Conservation (phyloP, 2,329 filamentous ascomycete species). For the Colletotrichum gigasporum region DNA sequence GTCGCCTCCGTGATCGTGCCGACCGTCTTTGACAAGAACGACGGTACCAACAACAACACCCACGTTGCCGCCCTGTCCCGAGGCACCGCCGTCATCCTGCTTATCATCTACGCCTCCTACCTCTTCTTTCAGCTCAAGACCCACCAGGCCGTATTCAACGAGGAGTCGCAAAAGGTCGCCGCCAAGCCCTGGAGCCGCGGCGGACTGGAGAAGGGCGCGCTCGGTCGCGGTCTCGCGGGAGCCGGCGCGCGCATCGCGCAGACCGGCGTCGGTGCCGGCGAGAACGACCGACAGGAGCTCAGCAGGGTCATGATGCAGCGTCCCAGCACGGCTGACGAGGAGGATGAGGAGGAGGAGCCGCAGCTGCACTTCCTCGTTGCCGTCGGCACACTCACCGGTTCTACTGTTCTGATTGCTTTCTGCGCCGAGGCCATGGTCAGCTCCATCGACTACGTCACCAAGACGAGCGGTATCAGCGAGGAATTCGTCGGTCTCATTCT, state of each 20-base stretch:
- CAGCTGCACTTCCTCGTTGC: constrained; percentile 79
- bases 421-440: constrained; percentile 84
- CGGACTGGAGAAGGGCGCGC: constrained; percentile 43
- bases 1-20: constrained; percentile 88
- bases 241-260: constrained; percentile 50
- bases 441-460: constrained; percentile 75
- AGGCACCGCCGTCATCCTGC: constrained; percentile 80
- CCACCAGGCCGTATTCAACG: constrained; percentile 82
- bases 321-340: constrained; percentile 61
- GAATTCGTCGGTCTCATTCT: constrained; percentile 85
- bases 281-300: constrained; percentile 50
- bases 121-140: constrained; percentile 93
- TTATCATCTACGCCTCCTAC: constrained; percentile 85
- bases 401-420: constrained; percentile 82
- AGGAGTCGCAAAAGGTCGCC: constrained; percentile 79
- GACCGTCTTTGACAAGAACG: constrained; percentile 77
- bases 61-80: constrained; percentile 73
- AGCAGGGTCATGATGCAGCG: constrained; percentile 55
- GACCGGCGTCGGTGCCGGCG: constrained; percentile 41
- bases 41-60: constrained; percentile 45
- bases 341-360: constrained; percentile 79
- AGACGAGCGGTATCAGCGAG: constrained; percentile 67
- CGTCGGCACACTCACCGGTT: constrained; percentile 73
- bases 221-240: constrained; percentile 51
- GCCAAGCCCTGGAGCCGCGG: constrained; percentile 58